Base-by-base conservation (phyloP, 1,284 basidiomycete genomes). In the Ustilago sp. region DNA sequence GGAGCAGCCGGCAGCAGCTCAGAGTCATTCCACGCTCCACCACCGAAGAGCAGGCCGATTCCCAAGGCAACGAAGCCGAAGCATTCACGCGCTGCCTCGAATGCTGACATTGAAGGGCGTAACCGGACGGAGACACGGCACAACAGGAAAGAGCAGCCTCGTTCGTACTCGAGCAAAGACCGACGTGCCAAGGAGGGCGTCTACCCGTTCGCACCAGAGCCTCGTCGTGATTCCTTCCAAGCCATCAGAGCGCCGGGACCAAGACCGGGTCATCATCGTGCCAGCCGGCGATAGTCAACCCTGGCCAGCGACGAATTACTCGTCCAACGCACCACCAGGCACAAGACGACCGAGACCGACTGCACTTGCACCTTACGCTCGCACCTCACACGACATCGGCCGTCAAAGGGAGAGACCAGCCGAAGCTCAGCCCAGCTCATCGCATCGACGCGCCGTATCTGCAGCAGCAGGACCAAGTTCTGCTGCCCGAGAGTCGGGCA, bases 251-350 rank as follows among this genome's bases (percentile, higher is more conserved):
- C 45, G 0, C 67, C 61, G 9, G 64, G 61, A 2, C 61, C 70
- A 5, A 5, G 64, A 73, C 54, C 70, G 70, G 9, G 61, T 67
- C 41, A 58, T 67, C 39, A 73, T 73, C 23, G 60, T 59, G 19
- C 61, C 31, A 15, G 31, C 57, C 8, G 28, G 43, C 1, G 52
- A 60, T 32, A 43, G 36, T 12, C 36, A 32, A n/a, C 28, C 8
- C 8, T 34, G 43, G 19, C 53, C 53, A 8, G 53, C 34, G 11
- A 35, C 52, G 12, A 53, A 53, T 17, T 53, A 53, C 13, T 32
- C 48, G 13, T 19, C 54, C 45, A 48, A 36, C 8, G 32, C 65
- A 4, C 23, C 55, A 34, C 54, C 60, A 19, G 36, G 47, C 2
- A 39, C 60, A 7, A 45, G 60, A 39, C 60, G 61, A 45, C 57